Evolutionary conservation across 306 rosid genomes (phyloP).

Genomic region (Macrotyloma uniflorum): DNA sequence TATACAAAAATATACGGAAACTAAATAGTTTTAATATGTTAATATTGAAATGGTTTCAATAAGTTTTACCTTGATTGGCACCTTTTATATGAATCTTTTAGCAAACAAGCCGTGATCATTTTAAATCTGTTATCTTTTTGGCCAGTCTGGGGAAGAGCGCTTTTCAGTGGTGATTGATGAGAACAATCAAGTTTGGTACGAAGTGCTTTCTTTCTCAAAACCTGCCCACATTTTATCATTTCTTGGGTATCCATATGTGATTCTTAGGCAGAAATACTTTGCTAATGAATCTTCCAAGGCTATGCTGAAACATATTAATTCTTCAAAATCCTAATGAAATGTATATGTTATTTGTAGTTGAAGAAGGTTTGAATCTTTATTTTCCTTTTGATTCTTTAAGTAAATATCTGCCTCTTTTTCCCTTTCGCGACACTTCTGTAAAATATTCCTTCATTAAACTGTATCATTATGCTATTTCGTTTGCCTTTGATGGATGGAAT

Average conservation of each 20-base stretch:
- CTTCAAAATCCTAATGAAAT: slow-evolving; percentile 47
- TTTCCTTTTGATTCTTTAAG: background rate
- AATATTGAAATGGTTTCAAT: slow-evolving; percentile 8
- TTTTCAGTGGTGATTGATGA: slow-evolving; percentile 83
- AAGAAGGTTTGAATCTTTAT: slow-evolving; percentile 5
- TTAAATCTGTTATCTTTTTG: slow-evolving; percentile 25
- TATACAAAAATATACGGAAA: slow-evolving; percentile 1
- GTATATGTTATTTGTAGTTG: slow-evolving; percentile 6
- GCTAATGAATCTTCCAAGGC: slow-evolving; percentile 77
- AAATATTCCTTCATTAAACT: slow-evolving; percentile 10
- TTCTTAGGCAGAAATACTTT: slow-evolving; percentile 80
- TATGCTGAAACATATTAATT: slow-evolving; percentile 56
- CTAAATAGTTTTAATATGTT: background rate
- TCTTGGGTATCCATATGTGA: slow-evolving; percentile 82
- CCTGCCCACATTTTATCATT: slow-evolving; percentile 81
- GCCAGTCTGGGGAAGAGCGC: slow-evolving; percentile 91
- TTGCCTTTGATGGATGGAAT: background rate
- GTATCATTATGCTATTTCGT: background rate
- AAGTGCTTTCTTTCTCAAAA: slow-evolving; percentile 85
- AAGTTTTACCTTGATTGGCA: slow-evolving; percentile 27
- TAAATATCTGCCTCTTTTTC: background rate
- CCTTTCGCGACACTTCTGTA: slow-evolving; percentile 2
- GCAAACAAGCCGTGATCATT: background rate
- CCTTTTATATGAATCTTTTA: slow-evolving; percentile 23
- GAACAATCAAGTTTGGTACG: slow-evolving; percentile 94